Evolutionary conservation across 805 yeast genomes (phyloP).

Genomic region (Danielia oregonensis): DNA sequence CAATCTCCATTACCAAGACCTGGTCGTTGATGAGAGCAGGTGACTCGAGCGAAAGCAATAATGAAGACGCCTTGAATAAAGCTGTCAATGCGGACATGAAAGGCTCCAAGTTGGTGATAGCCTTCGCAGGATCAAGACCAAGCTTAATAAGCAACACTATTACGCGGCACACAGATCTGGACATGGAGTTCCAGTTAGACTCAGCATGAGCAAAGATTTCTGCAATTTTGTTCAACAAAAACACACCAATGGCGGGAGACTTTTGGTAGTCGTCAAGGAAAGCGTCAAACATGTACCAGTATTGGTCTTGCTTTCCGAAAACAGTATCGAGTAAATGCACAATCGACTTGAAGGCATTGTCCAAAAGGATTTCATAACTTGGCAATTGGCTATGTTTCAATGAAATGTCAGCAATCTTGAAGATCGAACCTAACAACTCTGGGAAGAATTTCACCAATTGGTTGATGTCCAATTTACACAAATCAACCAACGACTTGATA

Average conservation of each 20-base stretch:
- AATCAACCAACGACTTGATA: constrained; percentile 42
- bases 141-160: constrained; percentile 48
- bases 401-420: constrained; percentile 27
- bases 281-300: constrained; percentile 52
- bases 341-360: constrained; percentile 48
- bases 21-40: constrained; percentile 57
- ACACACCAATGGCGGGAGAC: constrained; percentile 50
- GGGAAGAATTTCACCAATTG: constrained; percentile 60
- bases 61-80: constrained; percentile 37
- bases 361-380: constrained; percentile 29
- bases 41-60: constrained; percentile 46
- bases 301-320: constrained; percentile 63
- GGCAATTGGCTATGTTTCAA: constrained; percentile 20
- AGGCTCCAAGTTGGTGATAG: constrained; percentile 18
- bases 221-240: constrained; percentile 44
- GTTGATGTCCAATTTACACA: constrained; percentile 51
- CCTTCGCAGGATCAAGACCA: constrained; percentile 22
- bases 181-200: constrained; percentile 57
- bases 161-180: constrained; percentile 62
- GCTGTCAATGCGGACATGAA: constrained; percentile 27
- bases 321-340: constrained; percentile 60
- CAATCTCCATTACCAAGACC: constrained; percentile 53
- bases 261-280: constrained; percentile 35
- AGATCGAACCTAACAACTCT: constrained; percentile 43
- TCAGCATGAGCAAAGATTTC: constrained; percentile 46